Base-by-base conservation (phyloP, 192 early-diverging fungal species). In the Umbelopsis isabellina region DNA sequence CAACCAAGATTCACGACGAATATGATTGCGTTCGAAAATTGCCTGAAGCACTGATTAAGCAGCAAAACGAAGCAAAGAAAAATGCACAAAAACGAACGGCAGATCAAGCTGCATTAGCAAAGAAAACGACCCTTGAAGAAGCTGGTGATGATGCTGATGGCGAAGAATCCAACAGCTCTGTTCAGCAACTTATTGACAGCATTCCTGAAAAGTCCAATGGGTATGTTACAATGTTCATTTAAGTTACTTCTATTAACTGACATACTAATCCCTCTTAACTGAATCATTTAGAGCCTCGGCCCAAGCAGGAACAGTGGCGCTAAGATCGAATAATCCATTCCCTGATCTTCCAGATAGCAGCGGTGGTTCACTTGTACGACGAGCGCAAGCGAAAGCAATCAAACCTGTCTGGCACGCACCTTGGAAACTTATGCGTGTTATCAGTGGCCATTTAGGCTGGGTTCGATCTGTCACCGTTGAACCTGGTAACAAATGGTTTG, bases 361-460 rank as follows among this genome's bases (percentile, higher is more conserved):
- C n/a, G 51, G 64, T 23, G 80, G 77, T 0, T 88, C 86, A 4
- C 72, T 88, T 25, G 80, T 88, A 35, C 81, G 86, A 45, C 80
- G 86, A 61, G 77, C 85, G 50, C 71, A 72, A 6, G 81, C 86
- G 25, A 84, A 80, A 72, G 70, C 76, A 0, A 73, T 82, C 30
- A 76, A 89, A 55, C 98, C 98, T 4, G 83, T 89, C 46, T 99
- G 98, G 98, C 98, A 99, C 80, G 94, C 98, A 48, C 98, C 98
- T 27, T 99, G 98, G 98, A 97, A 96, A 83, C 83, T 99, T 68
- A 95, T 95, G 94, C 86, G 92, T 65, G 95, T 98, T 46, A 98
- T 99, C 67, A 93, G 92, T 72, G 98, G 98, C 13, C 98, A 99
- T 78, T 86, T 95, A 66, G 98, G 98, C 4, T 98, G 97, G 97